Evolutionary conservation across 352 stramenopile species (phyloP), one percentile per base, ranked within the genome.

Genomic region (Phytophthora fragariae): DNA sequence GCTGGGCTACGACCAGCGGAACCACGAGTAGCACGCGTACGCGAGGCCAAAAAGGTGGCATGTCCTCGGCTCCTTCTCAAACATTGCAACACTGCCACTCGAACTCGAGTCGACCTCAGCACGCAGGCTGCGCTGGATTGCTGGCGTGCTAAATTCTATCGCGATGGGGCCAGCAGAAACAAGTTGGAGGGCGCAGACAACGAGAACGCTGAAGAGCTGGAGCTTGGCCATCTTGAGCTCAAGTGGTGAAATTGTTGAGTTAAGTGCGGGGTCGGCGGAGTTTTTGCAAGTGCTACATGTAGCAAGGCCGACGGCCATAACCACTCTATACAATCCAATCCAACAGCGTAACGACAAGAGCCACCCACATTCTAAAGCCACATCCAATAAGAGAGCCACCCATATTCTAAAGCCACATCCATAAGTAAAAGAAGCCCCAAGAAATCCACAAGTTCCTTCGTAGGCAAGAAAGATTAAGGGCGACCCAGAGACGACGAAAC

Each of bases 401-500:
- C 54, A 53, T 12, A 49, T 69, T 64, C 44, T 56, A 77, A 62
- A 35, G 46, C 35, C 37, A 64, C 44, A 62, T 55, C 64, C 69
- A 75, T 33, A 12, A 53, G 17, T 29, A 54, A 47, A 56, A 65
- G 37, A 65, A 56, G 33, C 24, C 68, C 47, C 59, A 66, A 57
- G 37, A 57, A 77, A 70, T 60, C 59, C 65, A 65, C 37, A 54
- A 66, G 12, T 12, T 21, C 37, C 27, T 54, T 60, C 41, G 35
- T 39, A 50, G 14, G 39, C 39, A 17, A 50, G 44, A 17, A 55
- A 9, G 24, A 44, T 31, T 65, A 62, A 17, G n/a, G 27, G 27
- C 27, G 35, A 70, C 64, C 71, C 66, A 76, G 46, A 50, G 57
- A 72, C 39, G 35, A 75, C 44, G 46, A 49, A 65, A 65, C 27